phyloP scores from a whole-genome alignment of 106 monocot genomes.

The Acorus calamus region DNA sequence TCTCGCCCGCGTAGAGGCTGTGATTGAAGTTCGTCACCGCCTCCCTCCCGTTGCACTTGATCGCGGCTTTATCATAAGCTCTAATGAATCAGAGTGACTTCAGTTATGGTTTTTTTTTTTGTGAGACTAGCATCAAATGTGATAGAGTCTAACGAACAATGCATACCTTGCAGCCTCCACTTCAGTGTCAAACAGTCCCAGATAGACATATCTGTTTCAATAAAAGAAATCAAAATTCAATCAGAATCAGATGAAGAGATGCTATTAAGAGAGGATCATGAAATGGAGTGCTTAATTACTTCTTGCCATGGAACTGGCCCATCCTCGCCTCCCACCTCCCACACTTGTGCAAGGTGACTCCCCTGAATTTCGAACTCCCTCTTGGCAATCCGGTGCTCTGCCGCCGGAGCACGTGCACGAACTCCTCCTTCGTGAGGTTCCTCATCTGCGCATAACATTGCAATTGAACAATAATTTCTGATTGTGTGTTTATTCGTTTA shows the following conservation, averaged over 20 bases:
- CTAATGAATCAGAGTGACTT: background rate
- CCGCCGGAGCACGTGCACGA: slow-evolving; percentile 46
- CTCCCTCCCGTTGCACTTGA: slow-evolving; percentile 20
- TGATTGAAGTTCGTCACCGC: slow-evolving; percentile 23
- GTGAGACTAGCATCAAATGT: too few species aligned
- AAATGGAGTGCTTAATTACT: slow-evolving; percentile 11
- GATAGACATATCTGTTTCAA: slow-evolving; percentile 19
- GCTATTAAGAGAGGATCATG: background rate
- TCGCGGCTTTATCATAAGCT: slow-evolving; percentile 19
- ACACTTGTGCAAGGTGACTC: slow-evolving; percentile 52
- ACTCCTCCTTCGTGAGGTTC: slow-evolving; percentile 40
- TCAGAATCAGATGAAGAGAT: background rate
- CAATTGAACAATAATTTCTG: too few species aligned
- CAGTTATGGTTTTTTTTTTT: too few species aligned
- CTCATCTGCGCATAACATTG: slow-evolving; percentile 16
- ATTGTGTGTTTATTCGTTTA: too few species aligned
- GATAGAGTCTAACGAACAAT: background rate
- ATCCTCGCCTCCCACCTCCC: slow-evolving; percentile 57
- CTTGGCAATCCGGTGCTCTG: slow-evolving; percentile 40
- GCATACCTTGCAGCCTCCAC: slow-evolving; percentile 23
- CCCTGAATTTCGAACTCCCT: slow-evolving; percentile 43
- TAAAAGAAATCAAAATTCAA: background rate
- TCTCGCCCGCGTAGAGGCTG: slow-evolving; percentile 9
- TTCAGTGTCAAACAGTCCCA: slow-evolving; percentile 31
- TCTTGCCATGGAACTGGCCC: slow-evolving; percentile 49